Percentiles rank a stretch among this genome's conserved stretches.
phyloP scores from a whole-genome alignment of 2,329 filamentous ascomycete species.

The Zarea fungicola region DNA sequence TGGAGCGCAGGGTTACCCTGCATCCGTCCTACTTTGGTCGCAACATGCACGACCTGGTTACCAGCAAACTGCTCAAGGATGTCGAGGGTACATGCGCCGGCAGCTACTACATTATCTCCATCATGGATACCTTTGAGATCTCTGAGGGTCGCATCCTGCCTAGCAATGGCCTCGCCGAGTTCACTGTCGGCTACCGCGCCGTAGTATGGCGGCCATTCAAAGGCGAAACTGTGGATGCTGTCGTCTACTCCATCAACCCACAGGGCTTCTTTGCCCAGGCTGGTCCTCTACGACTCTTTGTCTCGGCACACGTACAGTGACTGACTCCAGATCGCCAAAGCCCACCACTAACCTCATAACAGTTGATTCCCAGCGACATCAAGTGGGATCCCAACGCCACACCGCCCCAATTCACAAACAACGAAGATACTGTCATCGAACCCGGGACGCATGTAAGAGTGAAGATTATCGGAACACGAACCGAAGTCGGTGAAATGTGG shows the following conservation, averaged over 20 bases:
- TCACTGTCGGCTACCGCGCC: slow-evolving; percentile 89
- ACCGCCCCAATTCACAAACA: slow-evolving; percentile 94
- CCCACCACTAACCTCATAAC: slow-evolving; percentile 14
- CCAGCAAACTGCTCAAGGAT: slow-evolving; percentile 81
- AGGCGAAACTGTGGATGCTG: slow-evolving; percentile 94
- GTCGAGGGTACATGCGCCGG: slow-evolving; percentile 94
- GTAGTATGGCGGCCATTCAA: slow-evolving; percentile 98
- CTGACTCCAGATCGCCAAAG: not conserved
- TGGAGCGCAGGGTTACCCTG: slow-evolving; percentile 89
- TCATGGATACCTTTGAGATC: slow-evolving; percentile 94
- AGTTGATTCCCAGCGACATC: slow-evolving; percentile 89
- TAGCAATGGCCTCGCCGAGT: slow-evolving; percentile 86
- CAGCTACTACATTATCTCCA: slow-evolving; percentile 95
- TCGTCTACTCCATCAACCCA: slow-evolving; percentile 85
- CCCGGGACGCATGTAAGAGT: slow-evolving; percentile 88
- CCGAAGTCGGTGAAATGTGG: slow-evolving; percentile 91
- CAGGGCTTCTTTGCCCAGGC: slow-evolving; percentile 88
- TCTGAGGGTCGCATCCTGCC: slow-evolving; percentile 90
- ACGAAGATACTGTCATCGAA: slow-evolving; percentile 89
- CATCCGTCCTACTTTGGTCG: slow-evolving; percentile 96
- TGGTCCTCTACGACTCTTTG: slow-evolving; percentile 72
- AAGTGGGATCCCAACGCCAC: slow-evolving; percentile 94
- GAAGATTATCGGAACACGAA: slow-evolving; percentile 89
- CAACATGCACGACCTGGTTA: slow-evolving; percentile 88
- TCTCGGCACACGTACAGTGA: slow-evolving; percentile 68